A percentile compares a stretch with the other conserved stretches of the same genome.
Evolutionary conservation across 2,329 filamentous ascomycete species (phyloP).

Genomic region (Epichloe sibirici): DNA sequence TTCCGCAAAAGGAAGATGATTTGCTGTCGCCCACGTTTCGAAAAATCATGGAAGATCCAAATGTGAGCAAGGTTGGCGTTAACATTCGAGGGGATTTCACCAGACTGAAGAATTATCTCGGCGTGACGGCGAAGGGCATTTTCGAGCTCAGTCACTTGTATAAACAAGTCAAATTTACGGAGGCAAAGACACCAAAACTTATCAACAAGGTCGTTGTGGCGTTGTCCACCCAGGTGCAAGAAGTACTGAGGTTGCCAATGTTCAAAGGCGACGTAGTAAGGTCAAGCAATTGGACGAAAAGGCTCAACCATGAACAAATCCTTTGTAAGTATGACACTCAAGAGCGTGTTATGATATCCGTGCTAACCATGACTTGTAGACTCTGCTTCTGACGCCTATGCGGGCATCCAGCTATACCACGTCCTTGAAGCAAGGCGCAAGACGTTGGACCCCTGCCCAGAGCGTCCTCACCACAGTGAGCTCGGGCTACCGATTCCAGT

Average conservation of each 20-base stretch:
- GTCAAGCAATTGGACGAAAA: constrained; percentile 59
- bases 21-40: constrained; percentile 61
- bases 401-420: constrained; percentile 60
- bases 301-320: constrained; percentile 52
- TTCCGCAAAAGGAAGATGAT: constrained; percentile 34
- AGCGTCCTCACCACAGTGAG: constrained; percentile 57
- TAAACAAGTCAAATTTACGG: constrained; percentile 59
- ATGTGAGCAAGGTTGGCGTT: constrained; percentile 66
- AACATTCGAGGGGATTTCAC: constrained; percentile 59
- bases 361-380: constrained; percentile 30
- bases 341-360: not conserved
- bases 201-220: constrained; percentile 57
- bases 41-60: constrained; percentile 57
- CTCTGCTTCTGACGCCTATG: constrained; percentile 75
- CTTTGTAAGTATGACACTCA: constrained; percentile 41
- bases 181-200: constrained; percentile 32
- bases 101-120: constrained; percentile 54
- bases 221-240: constrained; percentile 56
- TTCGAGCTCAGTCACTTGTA: constrained; percentile 78
- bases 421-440: constrained; percentile 57
- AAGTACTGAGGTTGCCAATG: constrained; percentile 61
- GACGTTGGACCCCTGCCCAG: constrained; percentile 55
- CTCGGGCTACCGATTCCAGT: constrained; percentile 50
- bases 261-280: constrained; percentile 61
- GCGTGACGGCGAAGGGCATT: constrained; percentile 50